Evolutionary conservation across 768 basidiomycete genomes (phyloP).

Genomic region (Exsudoporus frostii): DNA sequence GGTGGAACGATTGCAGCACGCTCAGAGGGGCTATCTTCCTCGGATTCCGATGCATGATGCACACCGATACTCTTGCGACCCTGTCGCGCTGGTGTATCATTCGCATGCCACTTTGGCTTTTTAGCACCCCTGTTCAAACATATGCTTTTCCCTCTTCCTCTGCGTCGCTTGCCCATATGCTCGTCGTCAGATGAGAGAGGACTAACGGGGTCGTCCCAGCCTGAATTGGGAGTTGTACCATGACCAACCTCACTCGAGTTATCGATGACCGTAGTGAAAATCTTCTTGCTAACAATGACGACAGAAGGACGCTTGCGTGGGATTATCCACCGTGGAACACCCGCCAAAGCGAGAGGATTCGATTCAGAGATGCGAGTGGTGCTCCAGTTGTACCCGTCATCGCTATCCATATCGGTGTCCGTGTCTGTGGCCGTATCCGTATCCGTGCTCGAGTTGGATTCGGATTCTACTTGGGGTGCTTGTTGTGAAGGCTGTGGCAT

Average conservation of each 20-base stretch:
- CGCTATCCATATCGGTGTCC: conserved; percentile 14
- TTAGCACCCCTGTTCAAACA: conserved; percentile 6
- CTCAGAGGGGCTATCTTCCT: not conserved
- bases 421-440: conserved; percentile 14
- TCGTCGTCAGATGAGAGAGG: conserved; percentile 6
- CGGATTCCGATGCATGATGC: not conserved
- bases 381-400: conserved; percentile 15
- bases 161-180: conserved; percentile 16
- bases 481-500: not conserved
- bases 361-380: conserved; percentile 1
- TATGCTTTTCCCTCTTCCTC: conserved; percentile 1
- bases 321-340: conserved; percentile 16
- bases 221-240: not conserved
- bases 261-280: not conserved
- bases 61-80: not conserved
- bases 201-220: not conserved
- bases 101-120: conserved; percentile 8
- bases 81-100: conserved; percentile 10
- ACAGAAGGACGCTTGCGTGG: conserved; percentile 23
- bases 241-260: not conserved
- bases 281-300: not conserved
- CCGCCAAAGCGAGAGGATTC: conserved; percentile 3
- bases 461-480: not conserved
- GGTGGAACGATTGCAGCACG: not conserved
- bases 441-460: conserved; percentile 9